Evolutionary conservation across 2,329 filamentous ascomycete genomes (phyloP).

Genomic region (Cladosporium sp.): DNA sequence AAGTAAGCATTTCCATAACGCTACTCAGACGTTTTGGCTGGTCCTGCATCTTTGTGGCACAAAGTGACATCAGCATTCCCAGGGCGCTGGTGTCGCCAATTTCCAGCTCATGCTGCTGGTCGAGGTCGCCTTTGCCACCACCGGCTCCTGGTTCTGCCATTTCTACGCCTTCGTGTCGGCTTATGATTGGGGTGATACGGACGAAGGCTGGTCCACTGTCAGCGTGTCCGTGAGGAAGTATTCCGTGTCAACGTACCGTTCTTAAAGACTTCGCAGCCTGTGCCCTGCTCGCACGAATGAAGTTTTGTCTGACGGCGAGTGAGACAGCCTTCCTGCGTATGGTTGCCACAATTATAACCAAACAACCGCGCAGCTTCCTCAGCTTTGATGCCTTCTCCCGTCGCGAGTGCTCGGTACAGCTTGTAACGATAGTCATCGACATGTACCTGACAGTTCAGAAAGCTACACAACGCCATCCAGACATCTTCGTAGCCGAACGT

Average conservation of each 20-base stretch:
- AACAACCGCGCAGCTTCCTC: conserved; percentile 56
- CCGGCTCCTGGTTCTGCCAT: conserved; percentile 74
- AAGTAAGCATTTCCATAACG: conserved; percentile 39
- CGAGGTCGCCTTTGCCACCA: conserved; percentile 74
- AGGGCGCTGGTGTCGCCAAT: conserved; percentile 51
- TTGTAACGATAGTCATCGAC: conserved; percentile 77
- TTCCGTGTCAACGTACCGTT: conserved; percentile 31
- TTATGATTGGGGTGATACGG: conserved; percentile 76
- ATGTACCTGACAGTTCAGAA: conserved; percentile 71
- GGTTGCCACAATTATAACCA: conserved; percentile 75
- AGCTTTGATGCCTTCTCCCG: conserved; percentile 48
- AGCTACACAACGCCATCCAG: conserved; percentile 76
- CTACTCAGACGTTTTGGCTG: conserved; percentile 36
- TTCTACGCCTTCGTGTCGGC: conserved; percentile 61
- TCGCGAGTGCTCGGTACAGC: conserved; percentile 65
- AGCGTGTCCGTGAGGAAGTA: conserved; percentile 21
- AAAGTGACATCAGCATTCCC: conserved; percentile 56
- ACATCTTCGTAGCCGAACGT: conserved; percentile 94
- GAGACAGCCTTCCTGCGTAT: conserved; percentile 67
- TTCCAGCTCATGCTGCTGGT: conserved; percentile 66
- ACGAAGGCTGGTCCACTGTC: conserved; percentile 54
- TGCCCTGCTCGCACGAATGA: conserved; percentile 82
- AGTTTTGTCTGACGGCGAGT: conserved; percentile 65
- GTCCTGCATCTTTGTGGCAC: conserved; percentile 41
- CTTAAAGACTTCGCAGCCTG: conserved; percentile 56